These are phyloP conservation scores for Mortierella sp. DNA, from an alignment of 371 early-diverging fungal genomes.

Conservation along the genomic window DNA sequence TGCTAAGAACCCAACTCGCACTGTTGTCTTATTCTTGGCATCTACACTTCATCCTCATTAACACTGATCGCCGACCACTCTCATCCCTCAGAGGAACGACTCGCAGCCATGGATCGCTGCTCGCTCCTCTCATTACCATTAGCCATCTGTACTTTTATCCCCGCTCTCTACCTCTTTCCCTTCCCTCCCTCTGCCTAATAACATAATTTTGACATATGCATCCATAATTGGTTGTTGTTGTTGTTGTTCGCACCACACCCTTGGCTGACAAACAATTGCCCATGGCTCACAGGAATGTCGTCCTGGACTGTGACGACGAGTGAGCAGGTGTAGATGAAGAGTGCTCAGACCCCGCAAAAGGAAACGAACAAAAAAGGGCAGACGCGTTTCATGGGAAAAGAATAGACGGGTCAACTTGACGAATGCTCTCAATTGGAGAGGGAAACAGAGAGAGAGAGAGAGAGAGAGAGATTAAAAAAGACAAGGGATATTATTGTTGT, in stretches of 20 bases:
- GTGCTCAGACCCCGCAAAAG: background rate
- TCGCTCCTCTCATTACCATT: background rate
- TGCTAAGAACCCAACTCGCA: constrained; percentile 3
- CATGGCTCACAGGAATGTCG: constrained; percentile 2
- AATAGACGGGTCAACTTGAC: background rate
- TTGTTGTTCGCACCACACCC: background rate
- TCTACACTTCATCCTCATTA: background rate
- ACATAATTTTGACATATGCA: background rate
- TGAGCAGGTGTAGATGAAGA: background rate
- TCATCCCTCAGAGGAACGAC: too few species aligned
- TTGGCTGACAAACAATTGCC: constrained; percentile 3
- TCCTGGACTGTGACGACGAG: background rate
- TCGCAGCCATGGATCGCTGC: too few species aligned
- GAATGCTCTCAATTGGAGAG: background rate
- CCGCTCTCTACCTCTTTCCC: background rate
- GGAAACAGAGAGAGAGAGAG: background rate
- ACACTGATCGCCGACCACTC: background rate
- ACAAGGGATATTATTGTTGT: too few species aligned
- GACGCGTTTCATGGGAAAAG: background rate
- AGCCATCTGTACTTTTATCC: constrained; percentile 5
- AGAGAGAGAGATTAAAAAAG: background rate
- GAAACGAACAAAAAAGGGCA: background rate
- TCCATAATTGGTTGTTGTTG: background rate
- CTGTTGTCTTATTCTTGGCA: background rate
- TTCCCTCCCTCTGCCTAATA: background rate